A percentile compares a stretch with the other conserved stretches of the same genome.
These are phyloP conservation scores for Cutaneotrichosporon mucoides DNA, from an alignment of 1,284 basidiomycete species.

Conservation along the genomic window DNA sequence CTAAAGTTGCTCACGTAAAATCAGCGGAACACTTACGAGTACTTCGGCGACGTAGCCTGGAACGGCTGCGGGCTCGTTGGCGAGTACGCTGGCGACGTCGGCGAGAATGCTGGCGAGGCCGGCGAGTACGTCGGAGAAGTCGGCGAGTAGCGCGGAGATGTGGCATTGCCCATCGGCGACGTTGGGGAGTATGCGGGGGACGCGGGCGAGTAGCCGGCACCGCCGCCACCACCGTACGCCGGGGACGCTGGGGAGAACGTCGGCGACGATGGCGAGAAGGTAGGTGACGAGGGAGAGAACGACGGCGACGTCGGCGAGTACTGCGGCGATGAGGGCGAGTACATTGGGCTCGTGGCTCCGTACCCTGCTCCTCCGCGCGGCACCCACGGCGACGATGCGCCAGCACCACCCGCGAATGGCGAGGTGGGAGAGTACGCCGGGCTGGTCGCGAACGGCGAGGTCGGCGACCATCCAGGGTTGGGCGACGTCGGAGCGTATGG, in stretches of 20 bases:
- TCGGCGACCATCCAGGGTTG: slow-evolving; percentile 63
- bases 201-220: slow-evolving; percentile 38
- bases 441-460: slow-evolving; percentile 62
- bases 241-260: slow-evolving; percentile 62
- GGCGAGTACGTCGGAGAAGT: slow-evolving; percentile 33
- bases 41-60: slow-evolving; percentile 78
- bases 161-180: slow-evolving; percentile 21
- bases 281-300: slow-evolving; percentile 84
- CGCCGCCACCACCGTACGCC: slow-evolving; percentile 55
- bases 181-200: slow-evolving; percentile 35
- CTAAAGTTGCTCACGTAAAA: no score
- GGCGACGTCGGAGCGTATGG: slow-evolving; percentile 51
- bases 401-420: slow-evolving; percentile 60
- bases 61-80: slow-evolving; percentile 60
- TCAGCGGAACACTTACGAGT: slow-evolving; percentile 32
- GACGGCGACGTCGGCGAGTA: slow-evolving; percentile 86
- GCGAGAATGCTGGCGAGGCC: slow-evolving; percentile 41
- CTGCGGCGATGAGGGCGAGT: slow-evolving; percentile 77
- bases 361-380: slow-evolving; percentile 57
- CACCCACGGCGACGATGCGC: slow-evolving; percentile 66
- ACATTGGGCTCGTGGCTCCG: slow-evolving; percentile 57
- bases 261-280: slow-evolving; percentile 54
- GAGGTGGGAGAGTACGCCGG: slow-evolving; percentile 64
- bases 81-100: slow-evolving; percentile 56
- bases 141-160: slow-evolving; percentile 23